These are phyloP conservation scores for Rhodomyrtus tomentosa DNA, from an alignment of 345 rosid genomes.

Conservation along the genomic window DNA sequence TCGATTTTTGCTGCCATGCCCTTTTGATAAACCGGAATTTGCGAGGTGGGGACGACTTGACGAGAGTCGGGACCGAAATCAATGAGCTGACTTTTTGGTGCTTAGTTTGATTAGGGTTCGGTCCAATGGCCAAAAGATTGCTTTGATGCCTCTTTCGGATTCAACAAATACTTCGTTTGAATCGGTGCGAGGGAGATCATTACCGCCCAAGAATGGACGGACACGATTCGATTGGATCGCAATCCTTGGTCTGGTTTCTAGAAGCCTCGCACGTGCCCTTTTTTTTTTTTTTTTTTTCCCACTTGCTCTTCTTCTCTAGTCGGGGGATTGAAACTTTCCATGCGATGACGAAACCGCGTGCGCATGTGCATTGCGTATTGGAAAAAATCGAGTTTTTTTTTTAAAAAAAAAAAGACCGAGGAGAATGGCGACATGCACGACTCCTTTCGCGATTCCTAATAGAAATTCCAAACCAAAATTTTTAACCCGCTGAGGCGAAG, in stretches of 20 bases:
- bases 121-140: not conserved
- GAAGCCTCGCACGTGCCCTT: not conserved
- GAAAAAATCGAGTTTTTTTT: too few relatives aligned
- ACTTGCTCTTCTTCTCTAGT: not conserved
- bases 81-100: not conserved
- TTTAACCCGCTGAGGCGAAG: accelerated
- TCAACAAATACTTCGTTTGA: not conserved
- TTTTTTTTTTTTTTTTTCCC: accelerated
- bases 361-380: not conserved
- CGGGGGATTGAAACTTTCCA: not conserved
- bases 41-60: not conserved
- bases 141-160: not conserved
- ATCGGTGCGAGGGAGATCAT: not conserved
- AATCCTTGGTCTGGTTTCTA: not conserved
- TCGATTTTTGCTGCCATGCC: not conserved
- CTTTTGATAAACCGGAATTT: not conserved
- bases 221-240: not conserved
- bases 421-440: too few relatives aligned
- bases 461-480: accelerated
- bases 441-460: too few relatives aligned
- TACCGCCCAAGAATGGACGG: too few relatives aligned
- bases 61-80: not conserved
- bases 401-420: too few relatives aligned
- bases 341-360: not conserved
- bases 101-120: not conserved